phyloP scores from a whole-genome alignment of 2,329 filamentous ascomycete species.

The Aureobasidium sp. region DNA sequence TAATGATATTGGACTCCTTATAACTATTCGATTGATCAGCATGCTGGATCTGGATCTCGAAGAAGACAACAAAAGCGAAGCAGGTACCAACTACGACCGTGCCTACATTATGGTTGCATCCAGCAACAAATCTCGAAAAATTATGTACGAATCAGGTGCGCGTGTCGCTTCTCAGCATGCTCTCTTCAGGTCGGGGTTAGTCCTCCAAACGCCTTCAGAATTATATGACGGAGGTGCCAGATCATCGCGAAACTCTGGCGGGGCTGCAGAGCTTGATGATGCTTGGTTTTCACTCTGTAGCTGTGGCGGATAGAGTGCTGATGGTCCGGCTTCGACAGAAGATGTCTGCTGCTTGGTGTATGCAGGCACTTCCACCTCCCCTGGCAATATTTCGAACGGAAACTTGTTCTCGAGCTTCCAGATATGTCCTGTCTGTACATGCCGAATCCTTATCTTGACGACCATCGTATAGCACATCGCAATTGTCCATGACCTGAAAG shows the following conservation, averaged over 20 bases:
- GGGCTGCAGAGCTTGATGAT: neutral
- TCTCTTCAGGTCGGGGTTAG: neutral
- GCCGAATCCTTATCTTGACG: neutral
- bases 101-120: neutral
- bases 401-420: neutral
- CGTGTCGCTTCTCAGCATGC: neutral
- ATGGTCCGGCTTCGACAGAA: neutral
- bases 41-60: neutral
- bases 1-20: no score
- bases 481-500: conserved; percentile 1
- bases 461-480: neutral
- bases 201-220: neutral
- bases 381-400: neutral
- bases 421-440: neutral
- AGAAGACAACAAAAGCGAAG: neutral
- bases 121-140: neutral
- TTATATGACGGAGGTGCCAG: conserved; percentile 2
- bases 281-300: neutral
- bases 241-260: neutral
- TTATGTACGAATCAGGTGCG: neutral
- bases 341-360: neutral
- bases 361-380: neutral
- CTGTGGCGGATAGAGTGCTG: neutral
- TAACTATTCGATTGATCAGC: neutral
- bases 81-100: neutral